phyloP scores from a whole-genome alignment of 371 early-diverging fungal genomes.

The Mortierella sp. region DNA sequence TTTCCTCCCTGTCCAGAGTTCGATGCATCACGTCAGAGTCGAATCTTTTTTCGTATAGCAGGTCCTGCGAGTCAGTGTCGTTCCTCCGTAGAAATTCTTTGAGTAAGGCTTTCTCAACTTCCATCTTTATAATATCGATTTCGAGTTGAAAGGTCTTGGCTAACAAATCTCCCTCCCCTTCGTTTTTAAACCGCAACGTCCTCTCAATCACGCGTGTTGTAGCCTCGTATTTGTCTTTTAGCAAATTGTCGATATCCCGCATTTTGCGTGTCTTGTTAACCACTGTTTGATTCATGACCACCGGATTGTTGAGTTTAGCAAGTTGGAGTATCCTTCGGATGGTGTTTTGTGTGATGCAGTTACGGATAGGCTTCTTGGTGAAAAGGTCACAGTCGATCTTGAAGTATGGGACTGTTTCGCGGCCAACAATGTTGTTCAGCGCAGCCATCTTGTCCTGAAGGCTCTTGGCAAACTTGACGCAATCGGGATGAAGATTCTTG shows the following conservation, averaged over 20 bases:
- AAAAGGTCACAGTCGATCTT: conserved; percentile 23
- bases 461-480: neutral
- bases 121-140: neutral
- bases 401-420: conserved; percentile 11
- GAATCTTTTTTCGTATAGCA: conserved; percentile 5
- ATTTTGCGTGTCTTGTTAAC: conserved; percentile 14
- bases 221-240: neutral
- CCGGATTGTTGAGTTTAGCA: conserved; percentile 13
- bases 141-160: neutral
- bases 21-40: neutral
- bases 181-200: conserved; percentile 11
- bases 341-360: conserved; percentile 18
- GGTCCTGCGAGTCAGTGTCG: neutral
- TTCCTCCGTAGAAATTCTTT: conserved; percentile 2
- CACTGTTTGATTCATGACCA: neutral
- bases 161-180: conserved; percentile 2
- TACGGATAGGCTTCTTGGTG: conserved; percentile 10
- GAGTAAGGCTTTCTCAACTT: neutral
- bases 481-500: conserved; percentile 10
- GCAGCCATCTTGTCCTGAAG: neutral
- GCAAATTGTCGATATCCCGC: neutral
- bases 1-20: neutral
- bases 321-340: conserved; percentile 6
- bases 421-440: conserved; percentile 10
- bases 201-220: neutral